Evolutionary conservation across 2,329 filamentous ascomycete genomes (phyloP).

Genomic region (Pseudogymnoascus sp.): DNA sequence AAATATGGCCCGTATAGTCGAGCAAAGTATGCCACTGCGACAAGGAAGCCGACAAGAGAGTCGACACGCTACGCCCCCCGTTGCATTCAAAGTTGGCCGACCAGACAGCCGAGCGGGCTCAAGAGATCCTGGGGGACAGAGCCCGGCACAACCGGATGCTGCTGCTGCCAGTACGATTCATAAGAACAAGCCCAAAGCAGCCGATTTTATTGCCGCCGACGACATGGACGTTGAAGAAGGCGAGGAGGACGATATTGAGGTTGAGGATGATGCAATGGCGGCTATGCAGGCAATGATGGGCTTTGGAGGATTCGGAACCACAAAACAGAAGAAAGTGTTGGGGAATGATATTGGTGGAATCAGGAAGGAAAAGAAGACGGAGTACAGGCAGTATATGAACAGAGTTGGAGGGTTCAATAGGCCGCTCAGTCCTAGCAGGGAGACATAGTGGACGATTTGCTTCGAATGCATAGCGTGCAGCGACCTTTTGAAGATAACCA

Average conservation of each 20-base stretch:
- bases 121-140: slow-evolving; percentile 11
- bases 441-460: slow-evolving; percentile 11
- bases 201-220: slow-evolving; percentile 11
- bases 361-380: slow-evolving; percentile 84
- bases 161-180: neutral
- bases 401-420: slow-evolving; percentile 73
- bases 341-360: slow-evolving; percentile 81
- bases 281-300: slow-evolving; percentile 84
- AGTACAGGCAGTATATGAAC: slow-evolving; percentile 98
- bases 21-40: slow-evolving; percentile 3
- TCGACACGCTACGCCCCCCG: slow-evolving; percentile 23
- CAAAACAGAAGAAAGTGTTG: slow-evolving; percentile 78
- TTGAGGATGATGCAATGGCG: slow-evolving; percentile 58
- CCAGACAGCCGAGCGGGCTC: neutral
- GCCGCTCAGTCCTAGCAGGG: slow-evolving; percentile 52
- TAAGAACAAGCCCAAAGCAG: slow-evolving; percentile 9
- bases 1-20: neutral
- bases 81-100: slow-evolving; percentile 24
- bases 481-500: neutral
- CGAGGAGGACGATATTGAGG: slow-evolving; percentile 41
- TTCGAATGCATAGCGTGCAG: neutral
- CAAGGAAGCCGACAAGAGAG: slow-evolving; percentile 17
- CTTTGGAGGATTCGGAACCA: slow-evolving; percentile 75
- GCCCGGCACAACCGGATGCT: slow-evolving; percentile 8
- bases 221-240: slow-evolving; percentile 26